Conservation (phyloP, 768 basidiomycete species). For the Pulveroboletus sp. region DNA sequence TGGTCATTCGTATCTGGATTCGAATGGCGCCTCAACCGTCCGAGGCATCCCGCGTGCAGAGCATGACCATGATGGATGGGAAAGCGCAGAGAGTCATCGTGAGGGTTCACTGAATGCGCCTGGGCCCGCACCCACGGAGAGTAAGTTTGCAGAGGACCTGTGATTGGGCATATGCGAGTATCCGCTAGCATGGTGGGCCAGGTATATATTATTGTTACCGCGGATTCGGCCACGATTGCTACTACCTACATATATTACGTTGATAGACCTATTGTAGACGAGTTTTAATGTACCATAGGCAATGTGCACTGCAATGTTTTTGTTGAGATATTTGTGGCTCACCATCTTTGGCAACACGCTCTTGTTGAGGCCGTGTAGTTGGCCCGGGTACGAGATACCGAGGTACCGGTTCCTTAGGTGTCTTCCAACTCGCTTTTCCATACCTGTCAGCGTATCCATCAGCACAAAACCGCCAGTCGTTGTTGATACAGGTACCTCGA, state of each 20-base stretch:
- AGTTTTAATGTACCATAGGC: neutral
- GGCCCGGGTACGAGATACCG: no score
- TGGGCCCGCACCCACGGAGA: constrained; percentile 34
- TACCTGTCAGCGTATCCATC: constrained; percentile 12
- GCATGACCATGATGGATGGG: constrained; percentile 10
- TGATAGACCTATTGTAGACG: neutral
- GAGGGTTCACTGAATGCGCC: constrained; percentile 17
- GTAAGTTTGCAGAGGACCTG: constrained; percentile 26
- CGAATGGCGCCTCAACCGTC: constrained; percentile 11
- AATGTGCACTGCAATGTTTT: no score
- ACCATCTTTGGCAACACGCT: no score
- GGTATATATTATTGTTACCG: neutral
- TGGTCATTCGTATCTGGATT: neutral
- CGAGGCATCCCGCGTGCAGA: constrained; percentile 7
- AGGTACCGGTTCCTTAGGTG: neutral
- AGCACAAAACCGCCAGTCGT: constrained; percentile 9
- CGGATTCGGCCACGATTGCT: neutral
- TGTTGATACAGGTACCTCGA: constrained; percentile 42
- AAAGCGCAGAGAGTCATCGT: neutral
- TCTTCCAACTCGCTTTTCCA: constrained; percentile 23
- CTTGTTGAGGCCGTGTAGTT: no score
- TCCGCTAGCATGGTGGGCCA: no score
- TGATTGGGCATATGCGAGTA: constrained; percentile 7
- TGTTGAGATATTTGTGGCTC: no score
- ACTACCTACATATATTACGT: neutral